A percentile compares a stretch with the other conserved stretches of the same genome.
These are phyloP conservation scores for Pseudogymnoascus sp. DNA, from an alignment of 2,329 filamentous ascomycete species.

Conservation along the genomic window DNA sequence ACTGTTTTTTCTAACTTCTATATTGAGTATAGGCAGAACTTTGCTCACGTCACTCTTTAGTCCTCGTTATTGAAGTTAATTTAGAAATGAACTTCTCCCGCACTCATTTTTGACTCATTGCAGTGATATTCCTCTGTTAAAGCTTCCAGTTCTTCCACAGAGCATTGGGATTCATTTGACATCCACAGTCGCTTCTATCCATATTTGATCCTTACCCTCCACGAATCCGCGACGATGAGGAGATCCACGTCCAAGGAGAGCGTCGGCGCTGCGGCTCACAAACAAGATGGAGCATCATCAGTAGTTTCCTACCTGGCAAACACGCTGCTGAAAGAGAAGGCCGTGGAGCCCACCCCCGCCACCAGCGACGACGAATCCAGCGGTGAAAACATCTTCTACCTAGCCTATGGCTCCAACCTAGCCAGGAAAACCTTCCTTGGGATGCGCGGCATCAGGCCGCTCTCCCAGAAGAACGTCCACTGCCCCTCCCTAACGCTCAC, in stretches of 20 bases:
- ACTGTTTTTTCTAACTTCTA: neutral
- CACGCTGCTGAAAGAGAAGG: neutral
- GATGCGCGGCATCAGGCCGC: slow-evolving; percentile 68
- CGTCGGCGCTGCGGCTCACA: neutral
- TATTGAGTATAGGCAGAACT: slow-evolving; percentile 5
- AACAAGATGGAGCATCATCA: neutral
- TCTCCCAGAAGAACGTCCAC: slow-evolving; percentile 75
- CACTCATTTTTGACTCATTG: neutral
- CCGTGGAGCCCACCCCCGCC: slow-evolving; percentile 16
- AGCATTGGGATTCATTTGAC: slow-evolving; percentile 1
- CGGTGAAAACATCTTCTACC: slow-evolving; percentile 59
- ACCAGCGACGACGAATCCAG: slow-evolving; percentile 13
- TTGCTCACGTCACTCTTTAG: slow-evolving; percentile 8
- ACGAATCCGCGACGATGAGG: neutral
- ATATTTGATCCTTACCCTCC: neutral
- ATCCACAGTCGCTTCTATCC: neutral
- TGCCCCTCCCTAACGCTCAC: slow-evolving; percentile 72
- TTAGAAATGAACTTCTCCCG: neutral
- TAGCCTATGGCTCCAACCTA: slow-evolving; percentile 91
- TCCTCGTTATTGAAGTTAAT: neutral
- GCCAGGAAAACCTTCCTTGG: slow-evolving; percentile 73
- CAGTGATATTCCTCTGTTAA: neutral
- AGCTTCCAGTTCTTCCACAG: neutral
- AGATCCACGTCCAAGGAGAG: neutral
- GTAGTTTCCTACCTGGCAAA: neutral